Percentiles rank a stretch among this genome's conserved stretches.
These are phyloP conservation scores for Daldinia caldariorum DNA, from an alignment of 495 filamentous ascomycete genomes.

Conservation along the genomic window DNA sequence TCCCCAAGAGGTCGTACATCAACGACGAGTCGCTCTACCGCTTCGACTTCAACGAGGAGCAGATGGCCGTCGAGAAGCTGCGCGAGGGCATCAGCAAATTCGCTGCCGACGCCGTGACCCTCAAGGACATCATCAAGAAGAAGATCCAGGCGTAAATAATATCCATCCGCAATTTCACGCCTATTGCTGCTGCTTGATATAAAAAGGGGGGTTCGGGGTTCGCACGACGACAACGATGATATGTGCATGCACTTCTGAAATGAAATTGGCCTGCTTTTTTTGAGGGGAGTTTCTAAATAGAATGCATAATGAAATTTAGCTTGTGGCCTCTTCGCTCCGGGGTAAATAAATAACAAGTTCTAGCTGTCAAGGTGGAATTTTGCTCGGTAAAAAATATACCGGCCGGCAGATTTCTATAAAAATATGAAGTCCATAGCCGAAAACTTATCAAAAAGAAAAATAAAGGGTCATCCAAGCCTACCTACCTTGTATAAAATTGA, in stretches of 20 bases:
- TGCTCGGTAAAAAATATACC: not conserved
- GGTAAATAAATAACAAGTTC: slow-evolving; percentile 3
- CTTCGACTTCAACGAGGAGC: slow-evolving; percentile 99
- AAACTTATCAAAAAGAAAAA: not conserved
- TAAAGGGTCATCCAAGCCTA: not conserved
- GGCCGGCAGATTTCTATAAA: not conserved
- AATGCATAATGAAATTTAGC: slow-evolving; percentile 4
- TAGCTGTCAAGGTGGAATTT: not conserved
- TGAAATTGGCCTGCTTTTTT: not conserved
- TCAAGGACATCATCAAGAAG: slow-evolving; percentile 88
- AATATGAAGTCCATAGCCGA: not conserved
- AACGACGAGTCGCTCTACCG: slow-evolving; percentile 90
- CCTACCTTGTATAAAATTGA: not conserved
- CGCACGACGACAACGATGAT: too few species aligned
- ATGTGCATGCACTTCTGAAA: not conserved
- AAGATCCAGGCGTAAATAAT: slow-evolving; percentile 69
- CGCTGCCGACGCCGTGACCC: slow-evolving; percentile 90
- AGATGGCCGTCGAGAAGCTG: slow-evolving; percentile 99
- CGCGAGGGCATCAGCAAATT: slow-evolving; percentile 99
- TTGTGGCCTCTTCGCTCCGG: not conserved
- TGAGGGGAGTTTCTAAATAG: slow-evolving; percentile 8
- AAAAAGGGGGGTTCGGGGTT: too few species aligned
- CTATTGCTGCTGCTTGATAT: not conserved
- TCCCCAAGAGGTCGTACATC: slow-evolving; percentile 91
- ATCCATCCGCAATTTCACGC: too few species aligned